Conservation (phyloP, 2,329 filamentous ascomycete species). For the Aspergillus transmontanensis region DNA sequence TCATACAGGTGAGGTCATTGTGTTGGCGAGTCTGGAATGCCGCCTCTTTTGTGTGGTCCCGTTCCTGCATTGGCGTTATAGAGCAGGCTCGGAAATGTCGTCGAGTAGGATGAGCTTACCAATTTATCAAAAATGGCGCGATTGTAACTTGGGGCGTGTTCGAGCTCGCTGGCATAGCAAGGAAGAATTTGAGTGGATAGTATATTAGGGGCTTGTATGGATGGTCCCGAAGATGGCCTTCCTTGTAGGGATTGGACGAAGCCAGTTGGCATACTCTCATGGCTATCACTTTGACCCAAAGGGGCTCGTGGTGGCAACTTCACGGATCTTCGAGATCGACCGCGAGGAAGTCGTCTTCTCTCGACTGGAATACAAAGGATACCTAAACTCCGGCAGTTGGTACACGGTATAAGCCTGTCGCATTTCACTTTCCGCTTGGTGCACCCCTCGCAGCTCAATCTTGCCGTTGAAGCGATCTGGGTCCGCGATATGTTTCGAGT, state of each 20-base stretch:
- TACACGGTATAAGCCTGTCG: slow-evolving; percentile 35
- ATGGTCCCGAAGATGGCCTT: too few relatives aligned
- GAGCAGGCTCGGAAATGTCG: too few relatives aligned
- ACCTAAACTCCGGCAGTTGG: slow-evolving; percentile 29
- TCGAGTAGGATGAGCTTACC: too few relatives aligned
- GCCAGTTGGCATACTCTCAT: slow-evolving; percentile 22
- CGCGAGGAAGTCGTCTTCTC: slow-evolving; percentile 33
- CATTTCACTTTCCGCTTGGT: slow-evolving; percentile 37
- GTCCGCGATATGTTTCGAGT: too few relatives aligned
- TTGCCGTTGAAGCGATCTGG: too few relatives aligned
- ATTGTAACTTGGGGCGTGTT: too few relatives aligned
- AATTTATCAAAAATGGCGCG: fast-evolving
- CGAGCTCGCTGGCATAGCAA: too few relatives aligned
- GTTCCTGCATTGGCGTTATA: too few relatives aligned
- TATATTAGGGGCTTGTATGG: too few relatives aligned
- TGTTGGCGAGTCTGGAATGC: too few relatives aligned
- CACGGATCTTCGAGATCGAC: slow-evolving; percentile 25
- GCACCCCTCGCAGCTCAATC: slow-evolving; percentile 33
- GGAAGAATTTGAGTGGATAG: too few relatives aligned
- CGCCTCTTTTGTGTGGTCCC: fast-evolving
- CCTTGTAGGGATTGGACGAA: fast-evolving
- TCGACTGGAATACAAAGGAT: slow-evolving; percentile 32
- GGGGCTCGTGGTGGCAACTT: background rate
- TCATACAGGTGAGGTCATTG: slow-evolving; percentile 14
- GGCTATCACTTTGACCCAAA: slow-evolving; percentile 15